Conservation (phyloP, 2,329 filamentous ascomycete genomes). For the Aspergillus phoenicis region DNA sequence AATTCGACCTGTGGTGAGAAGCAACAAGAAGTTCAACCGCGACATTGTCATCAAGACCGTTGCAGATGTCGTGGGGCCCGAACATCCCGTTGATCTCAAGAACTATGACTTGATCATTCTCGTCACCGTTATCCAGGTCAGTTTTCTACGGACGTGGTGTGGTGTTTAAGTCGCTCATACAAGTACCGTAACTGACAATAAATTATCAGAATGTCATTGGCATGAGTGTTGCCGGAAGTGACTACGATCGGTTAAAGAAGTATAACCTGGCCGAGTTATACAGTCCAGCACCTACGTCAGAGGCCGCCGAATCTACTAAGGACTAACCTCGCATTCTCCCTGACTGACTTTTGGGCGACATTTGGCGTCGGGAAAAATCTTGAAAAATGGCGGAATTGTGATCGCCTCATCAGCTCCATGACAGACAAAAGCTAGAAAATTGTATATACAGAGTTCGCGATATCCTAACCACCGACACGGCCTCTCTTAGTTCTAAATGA, state of each 20-base stretch:
- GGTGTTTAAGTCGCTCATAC: not conserved
- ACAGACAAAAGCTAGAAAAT: not conserved
- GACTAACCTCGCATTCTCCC: not conserved
- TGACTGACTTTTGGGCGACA: not conserved
- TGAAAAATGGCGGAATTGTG: not conserved
- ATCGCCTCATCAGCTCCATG: not conserved
- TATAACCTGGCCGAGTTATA: constrained; percentile 67
- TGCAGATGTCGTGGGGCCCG: constrained; percentile 58
- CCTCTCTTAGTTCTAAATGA: not conserved
- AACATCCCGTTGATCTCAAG: constrained; percentile 63
- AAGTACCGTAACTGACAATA: constrained; percentile 22
- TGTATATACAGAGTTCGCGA: constrained; percentile 1
- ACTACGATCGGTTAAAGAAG: constrained; percentile 63
- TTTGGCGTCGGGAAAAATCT: too few species aligned
- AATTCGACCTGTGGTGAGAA: constrained; percentile 63
- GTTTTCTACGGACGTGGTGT: constrained; percentile 21
- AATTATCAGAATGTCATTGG: constrained; percentile 60
- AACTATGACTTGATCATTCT: constrained; percentile 63
- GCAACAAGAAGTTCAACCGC: constrained; percentile 59
- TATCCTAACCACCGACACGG: not conserved
- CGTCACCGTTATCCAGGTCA: constrained; percentile 64
- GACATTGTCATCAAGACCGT: constrained; percentile 63
- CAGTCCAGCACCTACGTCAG: constrained; percentile 46
- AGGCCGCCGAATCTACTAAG: constrained; percentile 14
- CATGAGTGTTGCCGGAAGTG: constrained; percentile 63